Conservation (phyloP, 2,329 filamentous ascomycete genomes). For the Pseudocercospora eumusae region DNA sequence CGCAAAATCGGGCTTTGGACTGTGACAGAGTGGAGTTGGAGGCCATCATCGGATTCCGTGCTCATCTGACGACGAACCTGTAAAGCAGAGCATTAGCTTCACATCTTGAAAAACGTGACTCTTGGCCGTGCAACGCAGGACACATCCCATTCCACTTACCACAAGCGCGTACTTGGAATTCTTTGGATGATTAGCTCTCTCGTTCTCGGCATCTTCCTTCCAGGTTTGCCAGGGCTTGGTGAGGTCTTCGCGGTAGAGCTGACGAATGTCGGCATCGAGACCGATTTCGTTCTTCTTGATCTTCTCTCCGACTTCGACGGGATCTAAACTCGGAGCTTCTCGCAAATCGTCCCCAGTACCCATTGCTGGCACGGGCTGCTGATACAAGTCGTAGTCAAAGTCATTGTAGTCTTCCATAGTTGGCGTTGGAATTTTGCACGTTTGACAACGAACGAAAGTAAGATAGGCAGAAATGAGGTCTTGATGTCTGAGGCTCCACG, state of each 20-base stretch:
- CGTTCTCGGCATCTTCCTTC: slow-evolving; percentile 12
- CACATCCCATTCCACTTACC: not conserved
- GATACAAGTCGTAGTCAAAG: not conserved
- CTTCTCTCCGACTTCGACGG: not conserved
- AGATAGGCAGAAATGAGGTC: not conserved
- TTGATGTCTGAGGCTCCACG: not conserved
- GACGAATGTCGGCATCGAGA: slow-evolving; percentile 6
- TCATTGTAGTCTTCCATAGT: not conserved
- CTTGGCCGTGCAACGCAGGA: not conserved
- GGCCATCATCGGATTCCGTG: slow-evolving; percentile 25
- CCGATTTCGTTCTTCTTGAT: slow-evolving; percentile 7
- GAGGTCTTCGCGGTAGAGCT: slow-evolving; percentile 11
- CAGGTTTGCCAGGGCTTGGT: slow-evolving; percentile 5
- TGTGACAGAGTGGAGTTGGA: slow-evolving; percentile 37
- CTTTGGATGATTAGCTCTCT: slow-evolving; percentile 14
- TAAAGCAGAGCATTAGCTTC: not conserved
- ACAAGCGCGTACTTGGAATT: slow-evolving; percentile 31
- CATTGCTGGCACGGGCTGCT: not conserved
- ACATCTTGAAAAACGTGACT: not conserved
- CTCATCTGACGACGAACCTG: slow-evolving; percentile 28
- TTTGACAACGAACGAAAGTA: not conserved
- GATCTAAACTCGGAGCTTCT: not conserved
- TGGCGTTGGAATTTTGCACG: not conserved
- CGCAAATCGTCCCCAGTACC: not conserved
- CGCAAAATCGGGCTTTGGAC: slow-evolving; percentile 42